Conservation (phyloP, 1,284 basidiomycete species). For the Fereydounia khargensis region DNA sequence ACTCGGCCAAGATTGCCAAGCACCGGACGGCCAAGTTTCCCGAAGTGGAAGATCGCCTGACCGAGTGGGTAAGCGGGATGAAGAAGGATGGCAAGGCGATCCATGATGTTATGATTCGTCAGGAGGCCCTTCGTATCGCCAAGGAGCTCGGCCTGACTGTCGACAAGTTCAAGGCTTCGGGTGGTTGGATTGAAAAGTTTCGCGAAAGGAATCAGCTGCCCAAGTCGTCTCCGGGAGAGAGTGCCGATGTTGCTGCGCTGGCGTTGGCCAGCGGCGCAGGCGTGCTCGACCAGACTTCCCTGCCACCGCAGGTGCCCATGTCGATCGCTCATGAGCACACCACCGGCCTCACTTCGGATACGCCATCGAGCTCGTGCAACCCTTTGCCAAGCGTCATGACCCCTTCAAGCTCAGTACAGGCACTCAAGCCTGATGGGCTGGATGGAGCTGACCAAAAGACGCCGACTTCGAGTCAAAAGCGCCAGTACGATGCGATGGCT, state of each 20-base stretch:
- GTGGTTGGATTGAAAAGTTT: constrained; percentile 88
- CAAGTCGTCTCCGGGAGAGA: constrained; percentile 48
- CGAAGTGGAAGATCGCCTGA: constrained; percentile 68
- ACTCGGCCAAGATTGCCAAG: constrained; percentile 32
- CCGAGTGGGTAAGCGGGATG: constrained; percentile 66
- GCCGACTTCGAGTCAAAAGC: not conserved
- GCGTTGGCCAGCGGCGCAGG: too few relatives aligned
- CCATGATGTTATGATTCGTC: constrained; percentile 70
- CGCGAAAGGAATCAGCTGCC: constrained; percentile 74
- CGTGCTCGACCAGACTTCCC: too few relatives aligned
- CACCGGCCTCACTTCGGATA: too few relatives aligned
- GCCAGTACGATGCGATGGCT: not conserved
- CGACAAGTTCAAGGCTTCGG: constrained; percentile 81
- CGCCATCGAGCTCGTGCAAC: too few relatives aligned
- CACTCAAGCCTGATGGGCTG: too few relatives aligned
- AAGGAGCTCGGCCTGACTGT: constrained; percentile 63
- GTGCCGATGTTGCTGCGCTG: too few relatives aligned
- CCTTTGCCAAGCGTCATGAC: too few relatives aligned
- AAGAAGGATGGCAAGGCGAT: constrained; percentile 63
- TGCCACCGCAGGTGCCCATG: too few relatives aligned
- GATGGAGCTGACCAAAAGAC: too few relatives aligned
- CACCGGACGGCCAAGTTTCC: constrained; percentile 63
- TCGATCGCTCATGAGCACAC: too few relatives aligned
- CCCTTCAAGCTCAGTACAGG: too few relatives aligned
- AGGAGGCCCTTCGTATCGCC: constrained; percentile 71